These are phyloP conservation scores for Daldinia loculata DNA, from an alignment of 495 filamentous ascomycete genomes.

Conservation along the genomic window DNA sequence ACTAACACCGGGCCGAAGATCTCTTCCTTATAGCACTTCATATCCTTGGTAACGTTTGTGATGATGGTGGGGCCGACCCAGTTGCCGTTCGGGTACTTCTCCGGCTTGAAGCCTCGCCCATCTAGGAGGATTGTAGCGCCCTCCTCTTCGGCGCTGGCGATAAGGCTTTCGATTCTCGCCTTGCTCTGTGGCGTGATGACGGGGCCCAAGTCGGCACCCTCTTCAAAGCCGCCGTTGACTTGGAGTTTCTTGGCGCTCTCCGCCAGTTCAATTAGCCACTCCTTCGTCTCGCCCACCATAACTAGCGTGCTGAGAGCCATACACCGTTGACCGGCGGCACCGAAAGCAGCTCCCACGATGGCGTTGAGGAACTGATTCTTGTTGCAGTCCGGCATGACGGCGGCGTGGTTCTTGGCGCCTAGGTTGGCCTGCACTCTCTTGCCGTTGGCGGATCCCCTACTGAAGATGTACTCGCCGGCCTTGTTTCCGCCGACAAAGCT, in stretches of 20 bases:
- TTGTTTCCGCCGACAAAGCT: conserved; percentile 97
- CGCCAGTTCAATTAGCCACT: conserved; percentile 90
- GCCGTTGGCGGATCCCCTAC: conserved; percentile 88
- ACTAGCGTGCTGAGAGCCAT: conserved; percentile 97
- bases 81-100: conserved; percentile 96
- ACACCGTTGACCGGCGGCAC: conserved; percentile 95
- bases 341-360: conserved; percentile 93
- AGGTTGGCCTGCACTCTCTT: conserved; percentile 96
- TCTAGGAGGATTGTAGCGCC: conserved; percentile 96
- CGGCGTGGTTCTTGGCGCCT: conserved; percentile 98
- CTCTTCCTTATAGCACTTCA: conserved; percentile 95
- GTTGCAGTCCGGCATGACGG: conserved; percentile 94
- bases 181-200: conserved; percentile 95
- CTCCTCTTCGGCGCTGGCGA: conserved; percentile 88
- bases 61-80: conserved; percentile 97
- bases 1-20: conserved; percentile 97
- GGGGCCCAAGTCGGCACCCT: conserved; percentile 93
- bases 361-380: conserved; percentile 97
- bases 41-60: conserved; percentile 86
- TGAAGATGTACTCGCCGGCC: conserved; percentile 96
- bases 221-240: conserved; percentile 94
- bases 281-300: conserved; percentile 92
- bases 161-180: conserved; percentile 86
- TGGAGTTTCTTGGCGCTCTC: conserved; percentile 89
- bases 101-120: conserved; percentile 84